Percentiles rank a stretch among this genome's conserved stretches.
Conservation (phyloP, 2,329 filamentous ascomycete genomes). For the Fusarium bulbicola region DNA sequence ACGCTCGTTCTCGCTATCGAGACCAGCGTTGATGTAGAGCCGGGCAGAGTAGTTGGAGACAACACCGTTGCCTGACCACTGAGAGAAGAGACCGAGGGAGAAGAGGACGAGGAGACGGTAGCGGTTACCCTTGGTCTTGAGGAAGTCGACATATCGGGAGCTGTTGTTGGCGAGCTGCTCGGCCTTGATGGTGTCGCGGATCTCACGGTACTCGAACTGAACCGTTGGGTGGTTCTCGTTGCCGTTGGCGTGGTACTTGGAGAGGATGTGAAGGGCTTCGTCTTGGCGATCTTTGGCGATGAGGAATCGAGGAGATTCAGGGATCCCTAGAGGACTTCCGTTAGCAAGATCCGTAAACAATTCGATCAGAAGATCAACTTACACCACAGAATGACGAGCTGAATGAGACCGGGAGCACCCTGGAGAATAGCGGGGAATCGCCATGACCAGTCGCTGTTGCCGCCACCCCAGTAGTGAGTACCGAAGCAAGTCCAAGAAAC, state of each 20-base stretch:
- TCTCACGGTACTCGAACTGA: constrained; percentile 73
- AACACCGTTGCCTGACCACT: constrained; percentile 73
- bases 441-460: constrained; percentile 70
- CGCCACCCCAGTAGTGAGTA: constrained; percentile 60
- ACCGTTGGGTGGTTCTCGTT: constrained; percentile 67
- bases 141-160: constrained; percentile 68
- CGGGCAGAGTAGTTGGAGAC: constrained; percentile 73
- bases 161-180: constrained; percentile 60
- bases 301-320: constrained; percentile 73
- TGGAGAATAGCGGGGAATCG: constrained; percentile 71
- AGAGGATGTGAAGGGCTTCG: constrained; percentile 68
- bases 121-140: constrained; percentile 70
- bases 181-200: constrained; percentile 68
- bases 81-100: constrained; percentile 72
- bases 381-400: constrained; percentile 70
- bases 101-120: constrained; percentile 69
- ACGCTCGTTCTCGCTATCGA: constrained; percentile 64
- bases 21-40: constrained; percentile 69
- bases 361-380: background rate
- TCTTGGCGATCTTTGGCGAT: constrained; percentile 71
- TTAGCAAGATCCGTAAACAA: fast-evolving
- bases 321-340: constrained; percentile 49
- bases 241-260: constrained; percentile 71
- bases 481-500: constrained; percentile 72
- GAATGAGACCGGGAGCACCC: constrained; percentile 66